phyloP scores from a whole-genome alignment of 2,329 filamentous ascomycete genomes.

The Fusarium nygamai region DNA sequence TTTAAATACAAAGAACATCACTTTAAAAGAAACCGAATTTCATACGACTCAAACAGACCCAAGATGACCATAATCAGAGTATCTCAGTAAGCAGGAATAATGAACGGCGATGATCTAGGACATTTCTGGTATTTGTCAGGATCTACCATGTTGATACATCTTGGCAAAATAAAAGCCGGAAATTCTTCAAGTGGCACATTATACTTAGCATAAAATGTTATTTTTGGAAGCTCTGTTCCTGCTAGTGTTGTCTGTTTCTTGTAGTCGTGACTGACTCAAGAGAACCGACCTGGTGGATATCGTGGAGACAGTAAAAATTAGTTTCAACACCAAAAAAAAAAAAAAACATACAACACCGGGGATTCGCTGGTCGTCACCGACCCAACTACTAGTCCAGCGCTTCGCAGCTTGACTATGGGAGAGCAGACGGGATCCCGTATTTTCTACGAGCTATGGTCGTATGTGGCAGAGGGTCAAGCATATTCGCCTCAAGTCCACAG shows the following conservation, averaged over 20 bases:
- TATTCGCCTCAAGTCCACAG: accelerated
- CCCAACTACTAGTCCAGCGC: constrained; percentile 8
- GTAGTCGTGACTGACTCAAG: neutral
- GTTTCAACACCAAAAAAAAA: too few relatives aligned
- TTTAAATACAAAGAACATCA: accelerated
- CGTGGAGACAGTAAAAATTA: neutral
- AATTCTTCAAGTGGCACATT: too few relatives aligned
- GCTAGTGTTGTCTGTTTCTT: neutral
- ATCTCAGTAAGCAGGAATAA: neutral
- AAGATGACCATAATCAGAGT: accelerated
- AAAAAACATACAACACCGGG: constrained; percentile 13
- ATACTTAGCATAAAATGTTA: accelerated
- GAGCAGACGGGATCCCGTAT: constrained; percentile 10
- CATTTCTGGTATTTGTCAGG: accelerated
- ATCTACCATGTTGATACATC: neutral
- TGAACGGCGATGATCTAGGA: neutral
- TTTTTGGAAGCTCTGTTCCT: neutral
- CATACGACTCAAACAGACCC: accelerated
- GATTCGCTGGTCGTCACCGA: constrained; percentile 12
- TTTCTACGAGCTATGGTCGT: constrained; percentile 8
- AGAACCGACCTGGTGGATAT: neutral
- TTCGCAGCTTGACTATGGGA: constrained; percentile 6
- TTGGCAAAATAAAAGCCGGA: too few relatives aligned
- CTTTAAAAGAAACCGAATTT: accelerated
- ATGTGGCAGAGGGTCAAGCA: neutral